Base-by-base conservation (phyloP, 163 green algal genomes). In the Smithsoniella earleae region DNA sequence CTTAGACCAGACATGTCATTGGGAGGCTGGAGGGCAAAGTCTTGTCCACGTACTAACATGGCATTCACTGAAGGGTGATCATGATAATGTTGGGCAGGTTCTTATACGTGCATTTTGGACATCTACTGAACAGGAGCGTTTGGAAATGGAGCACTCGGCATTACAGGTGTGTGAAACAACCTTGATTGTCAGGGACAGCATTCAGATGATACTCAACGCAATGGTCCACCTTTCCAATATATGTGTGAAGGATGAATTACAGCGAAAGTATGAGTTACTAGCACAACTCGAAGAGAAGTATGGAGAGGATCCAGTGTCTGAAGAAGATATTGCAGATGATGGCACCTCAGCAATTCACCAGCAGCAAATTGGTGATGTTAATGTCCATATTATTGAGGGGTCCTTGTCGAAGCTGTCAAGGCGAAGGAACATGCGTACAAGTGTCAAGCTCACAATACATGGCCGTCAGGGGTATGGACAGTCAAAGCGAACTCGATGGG, bases 81-180 rank as follows among this genome's bases (percentile, higher is more conserved):
- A 36, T 4, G 43, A 69, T 31, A n/a, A 6, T 4, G 25, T 22
- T 8, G 58, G 58, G 20, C 6, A 33, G 3, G 22, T 69, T 3
- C 18, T 34, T 38, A 30, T 69, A 3, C 58, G 43, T 69, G 58
- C 58, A 16, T 69, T 69, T 34, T 69, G 58, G 58, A 69, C 43
- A 33, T 69, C 58, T 6, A 69, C 58, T 13, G 58, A 69, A 43
- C 58, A 69, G 20, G 58, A 69, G 25, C 25, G 58, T 36, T 31
- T 69, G 28, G 58, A 69, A 1, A 69, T 69, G 58, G 58, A 69
- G 58, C 25, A 45, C 8, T 45, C 43, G 58, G 43, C 58, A 38
- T 16, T 69, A 16, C 58, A 43, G 25, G 58, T 69, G 22, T 65
- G 52, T 13, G 18, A 20, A 54, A 25, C 20, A 18, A 54, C n/a